A percentile compares a stretch with the other conserved stretches of the same genome.
Conservation (phyloP, 257 asterid genomes). For the Leptodermis oblonga region DNA sequence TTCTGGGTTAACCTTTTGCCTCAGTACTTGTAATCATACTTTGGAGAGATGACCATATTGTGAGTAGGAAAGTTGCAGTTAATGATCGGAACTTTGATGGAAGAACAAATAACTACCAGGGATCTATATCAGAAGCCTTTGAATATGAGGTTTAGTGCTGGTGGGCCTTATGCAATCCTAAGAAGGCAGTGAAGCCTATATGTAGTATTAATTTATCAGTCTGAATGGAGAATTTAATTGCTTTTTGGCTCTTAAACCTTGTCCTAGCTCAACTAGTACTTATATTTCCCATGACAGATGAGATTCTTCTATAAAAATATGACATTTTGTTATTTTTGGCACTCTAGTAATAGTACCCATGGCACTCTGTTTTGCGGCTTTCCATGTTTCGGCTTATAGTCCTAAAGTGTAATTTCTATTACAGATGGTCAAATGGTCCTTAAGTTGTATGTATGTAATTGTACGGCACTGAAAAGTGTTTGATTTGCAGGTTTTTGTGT, state of each 20-base stretch:
- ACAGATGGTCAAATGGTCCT: too few species aligned
- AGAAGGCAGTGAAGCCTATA: too few species aligned
- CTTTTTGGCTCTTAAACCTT: background rate
- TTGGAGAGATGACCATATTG: background rate
- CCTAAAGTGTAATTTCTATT: background rate
- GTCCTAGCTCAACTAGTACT: background rate
- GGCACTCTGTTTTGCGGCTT: background rate
- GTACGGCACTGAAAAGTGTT: background rate
- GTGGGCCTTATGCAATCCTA: background rate
- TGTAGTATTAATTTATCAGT: background rate
- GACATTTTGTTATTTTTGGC: background rate
- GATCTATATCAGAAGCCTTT: background rate
- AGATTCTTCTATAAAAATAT: background rate
- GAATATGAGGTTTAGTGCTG: background rate
- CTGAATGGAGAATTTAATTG: background rate
- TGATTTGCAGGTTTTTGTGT: slow-evolving; percentile 79
- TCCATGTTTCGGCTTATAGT: too few species aligned
- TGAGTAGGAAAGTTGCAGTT: too few species aligned
- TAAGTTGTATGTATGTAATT: background rate
- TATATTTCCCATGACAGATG: too few species aligned
- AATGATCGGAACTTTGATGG: background rate
- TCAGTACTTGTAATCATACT: background rate
- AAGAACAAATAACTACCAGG: background rate
- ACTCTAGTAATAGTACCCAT: background rate
- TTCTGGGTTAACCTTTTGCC: background rate